Conservation (phyloP, 768 basidiomycete genomes). For the Leucosporidium creatinivorum region DNA sequence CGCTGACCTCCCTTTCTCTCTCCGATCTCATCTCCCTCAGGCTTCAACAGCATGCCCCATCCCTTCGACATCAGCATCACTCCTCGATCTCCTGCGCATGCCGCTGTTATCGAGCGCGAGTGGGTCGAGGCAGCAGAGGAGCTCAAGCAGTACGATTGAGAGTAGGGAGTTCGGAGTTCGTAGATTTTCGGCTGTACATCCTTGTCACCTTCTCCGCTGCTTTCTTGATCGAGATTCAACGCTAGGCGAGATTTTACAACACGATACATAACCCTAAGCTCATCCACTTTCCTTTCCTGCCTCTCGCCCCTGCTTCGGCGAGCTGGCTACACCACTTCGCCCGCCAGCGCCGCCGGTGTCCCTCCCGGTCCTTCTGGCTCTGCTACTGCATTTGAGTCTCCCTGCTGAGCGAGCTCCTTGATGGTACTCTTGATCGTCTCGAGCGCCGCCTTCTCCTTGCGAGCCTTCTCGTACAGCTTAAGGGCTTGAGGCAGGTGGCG, state of each 20-base stretch:
- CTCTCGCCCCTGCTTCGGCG: too few relatives aligned
- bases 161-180: too few relatives aligned
- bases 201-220: too few relatives aligned
- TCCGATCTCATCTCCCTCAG: background rate
- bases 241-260: background rate
- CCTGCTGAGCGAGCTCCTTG: too few relatives aligned
- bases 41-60: conserved; percentile 23
- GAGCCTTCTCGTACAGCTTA: conserved; percentile 30
- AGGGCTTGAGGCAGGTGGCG: conserved; percentile 35
- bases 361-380: background rate
- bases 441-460: background rate
- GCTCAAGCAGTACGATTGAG: conserved; percentile 12
- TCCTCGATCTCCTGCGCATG: conserved; percentile 3
- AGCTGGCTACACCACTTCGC: too few relatives aligned
- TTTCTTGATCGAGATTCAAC: too few relatives aligned
- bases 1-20: too few relatives aligned
- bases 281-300: background rate
- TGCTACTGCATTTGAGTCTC: background rate
- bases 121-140: conserved; percentile 8
- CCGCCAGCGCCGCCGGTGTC: background rate
- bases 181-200: too few relatives aligned
- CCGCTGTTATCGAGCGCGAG: conserved; percentile 16
- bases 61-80: conserved; percentile 16
- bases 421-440: background rate
- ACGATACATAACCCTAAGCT: background rate